Percentiles rank a stretch among this genome's conserved stretches.
These are phyloP conservation scores for Aphanomyces invadans DNA, from an alignment of 352 stramenopile genomes.

Conservation along the genomic window DNA sequence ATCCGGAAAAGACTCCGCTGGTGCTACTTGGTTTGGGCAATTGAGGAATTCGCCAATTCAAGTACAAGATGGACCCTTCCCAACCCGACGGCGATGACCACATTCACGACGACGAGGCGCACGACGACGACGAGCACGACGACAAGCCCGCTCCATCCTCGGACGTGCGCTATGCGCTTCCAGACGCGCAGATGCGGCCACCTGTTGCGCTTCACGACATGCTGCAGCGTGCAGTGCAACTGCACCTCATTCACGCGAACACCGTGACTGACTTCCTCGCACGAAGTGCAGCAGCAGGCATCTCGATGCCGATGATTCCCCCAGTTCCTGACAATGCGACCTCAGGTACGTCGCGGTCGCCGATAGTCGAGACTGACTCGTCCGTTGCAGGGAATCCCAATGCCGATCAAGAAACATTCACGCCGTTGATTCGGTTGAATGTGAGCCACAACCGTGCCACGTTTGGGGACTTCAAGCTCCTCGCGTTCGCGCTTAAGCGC, in stretches of 20 bases:
- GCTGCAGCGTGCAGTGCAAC: conserved; percentile 7
- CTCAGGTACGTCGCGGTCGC: neutral
- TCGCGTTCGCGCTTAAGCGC: conserved; percentile 20
- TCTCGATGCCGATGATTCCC: conserved; percentile 4
- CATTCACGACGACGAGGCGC: neutral
- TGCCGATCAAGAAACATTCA: conserved; percentile 2
- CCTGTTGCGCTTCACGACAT: conserved; percentile 15
- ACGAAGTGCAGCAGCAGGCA: neutral
- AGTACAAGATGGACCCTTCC: conserved; percentile 1
- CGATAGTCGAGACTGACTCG: too few relatives aligned
- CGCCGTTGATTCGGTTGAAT: conserved; percentile 13
- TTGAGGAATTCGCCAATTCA: conserved; percentile 11
- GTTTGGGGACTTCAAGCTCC: conserved; percentile 24
- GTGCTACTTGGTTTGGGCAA: conserved; percentile 6
- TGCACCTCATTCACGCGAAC: conserved; percentile 12
- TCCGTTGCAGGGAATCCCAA: too few relatives aligned
- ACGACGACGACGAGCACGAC: conserved; percentile 11
- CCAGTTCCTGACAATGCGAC: neutral
- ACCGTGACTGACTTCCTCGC: conserved; percentile 7
- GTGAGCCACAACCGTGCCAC: conserved; percentile 20
- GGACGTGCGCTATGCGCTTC: neutral
- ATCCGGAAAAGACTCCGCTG: neutral
- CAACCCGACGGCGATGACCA: neutral
- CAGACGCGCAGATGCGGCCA: neutral
- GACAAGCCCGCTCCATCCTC: neutral